These are phyloP conservation scores for Santalum album DNA, from an alignment of 164 flowering plant genomes.

Conservation along the genomic window DNA sequence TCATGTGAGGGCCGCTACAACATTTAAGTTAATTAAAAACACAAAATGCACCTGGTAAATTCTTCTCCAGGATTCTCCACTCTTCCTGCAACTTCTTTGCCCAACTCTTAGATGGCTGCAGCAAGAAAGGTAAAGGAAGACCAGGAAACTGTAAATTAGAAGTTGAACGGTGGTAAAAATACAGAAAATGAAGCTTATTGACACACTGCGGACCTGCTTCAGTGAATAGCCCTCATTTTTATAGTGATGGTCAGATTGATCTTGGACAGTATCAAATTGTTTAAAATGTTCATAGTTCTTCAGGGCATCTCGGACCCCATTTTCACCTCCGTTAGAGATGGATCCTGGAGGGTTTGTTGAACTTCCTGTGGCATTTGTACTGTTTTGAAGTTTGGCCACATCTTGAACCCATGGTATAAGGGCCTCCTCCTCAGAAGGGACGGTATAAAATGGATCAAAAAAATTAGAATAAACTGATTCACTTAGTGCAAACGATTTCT, in stretches of 20 bases:
- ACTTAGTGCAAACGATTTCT: not conserved
- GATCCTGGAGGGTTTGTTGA: slow-evolving; percentile 7
- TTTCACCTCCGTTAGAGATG: not conserved
- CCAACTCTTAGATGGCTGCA: slow-evolving; percentile 41
- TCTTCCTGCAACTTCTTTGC: slow-evolving; percentile 59
- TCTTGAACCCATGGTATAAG: not conserved
- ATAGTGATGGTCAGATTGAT: slow-evolving; percentile 64
- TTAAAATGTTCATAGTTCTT: slow-evolving; percentile 40
- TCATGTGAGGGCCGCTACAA: no score
- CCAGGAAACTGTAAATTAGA: not conserved
- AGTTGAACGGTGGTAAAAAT: not conserved
- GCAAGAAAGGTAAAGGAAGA: slow-evolving; percentile 7
- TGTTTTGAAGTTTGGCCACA: not conserved
- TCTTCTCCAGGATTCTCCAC: slow-evolving; percentile 67
- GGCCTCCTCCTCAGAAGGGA: slow-evolving; percentile 5
- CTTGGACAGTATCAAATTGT: slow-evolving; percentile 58
- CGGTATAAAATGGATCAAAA: not conserved
- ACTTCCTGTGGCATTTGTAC: slow-evolving; percentile 7
- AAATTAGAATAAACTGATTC: not conserved
- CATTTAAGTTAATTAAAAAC: not conserved
- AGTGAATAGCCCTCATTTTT: slow-evolving; percentile 12
- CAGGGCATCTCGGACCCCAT: no score
- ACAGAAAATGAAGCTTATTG: not conserved
- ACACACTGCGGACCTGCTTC: slow-evolving; percentile 29
- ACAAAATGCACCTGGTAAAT: slow-evolving; percentile 79